Base-by-base conservation (phyloP, 805 yeast genomes). In the Suhomyces vadensis region DNA sequence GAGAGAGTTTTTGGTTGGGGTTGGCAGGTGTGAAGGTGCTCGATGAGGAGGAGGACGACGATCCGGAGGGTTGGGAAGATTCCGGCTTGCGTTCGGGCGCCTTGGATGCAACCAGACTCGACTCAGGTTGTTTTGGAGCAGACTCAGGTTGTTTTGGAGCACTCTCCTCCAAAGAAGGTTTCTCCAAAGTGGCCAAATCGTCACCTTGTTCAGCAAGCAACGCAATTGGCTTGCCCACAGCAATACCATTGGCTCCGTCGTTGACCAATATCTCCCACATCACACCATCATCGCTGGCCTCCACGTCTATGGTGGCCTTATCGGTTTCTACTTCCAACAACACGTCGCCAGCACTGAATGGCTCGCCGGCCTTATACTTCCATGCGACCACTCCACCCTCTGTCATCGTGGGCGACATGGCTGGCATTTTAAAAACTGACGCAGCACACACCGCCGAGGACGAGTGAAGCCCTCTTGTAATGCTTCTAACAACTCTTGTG, bases 351-450 rank as follows among this genome's bases (percentile, higher is more conserved):
- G 95, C 78, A 24, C 71, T 59, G 66, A 85, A 92, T 3, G 73
- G 43, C 3, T 87, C 94, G 22, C 85, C 85, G 27, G 65, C 48
- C 63, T 90, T 83, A 57, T 83, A 74, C 62, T 88, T 87, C 99
- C 99, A 92, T 43, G 81, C 75, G 9, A 89, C 87, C 51, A 92
- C 78, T 5, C 96, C 97, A 31, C 99, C 99, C 61, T 83, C 87
- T 23, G 90, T 89, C 99, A 92, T 92, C 5, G 99, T 92, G 35
- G 99, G 99, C 4, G 97, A 91, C 97, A 92, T 88, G 20, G 99
- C 97, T 3, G 99, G 99, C 98, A 92, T 92, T 42, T 75, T 82
- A 69, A 88, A 89, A 27, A 72, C 65, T 16, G 69, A 59, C 4
- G 78, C 81, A 2, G 68, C 75, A 31, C 42, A 35, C 39, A 52